These are phyloP conservation scores for Monosporascus sp. DNA, from an alignment of 2,329 filamentous ascomycete genomes.

Conservation along the genomic window DNA sequence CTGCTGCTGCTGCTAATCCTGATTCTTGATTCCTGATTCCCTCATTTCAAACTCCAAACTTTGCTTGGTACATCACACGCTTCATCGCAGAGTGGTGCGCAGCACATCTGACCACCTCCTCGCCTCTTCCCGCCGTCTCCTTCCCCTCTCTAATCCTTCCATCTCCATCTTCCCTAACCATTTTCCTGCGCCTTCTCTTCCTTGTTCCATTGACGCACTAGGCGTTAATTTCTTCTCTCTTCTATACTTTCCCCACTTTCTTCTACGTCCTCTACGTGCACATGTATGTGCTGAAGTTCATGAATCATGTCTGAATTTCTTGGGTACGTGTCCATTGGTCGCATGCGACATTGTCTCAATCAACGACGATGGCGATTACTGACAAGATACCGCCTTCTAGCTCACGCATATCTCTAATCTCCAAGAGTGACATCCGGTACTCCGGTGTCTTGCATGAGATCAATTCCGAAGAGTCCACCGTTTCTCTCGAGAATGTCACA, in stretches of 20 bases:
- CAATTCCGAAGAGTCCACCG: constrained; percentile 94
- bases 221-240: constrained; percentile 3
- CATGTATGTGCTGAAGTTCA: constrained; percentile 16
- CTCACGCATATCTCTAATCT: constrained; percentile 93
- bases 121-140: not conserved
- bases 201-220: not conserved
- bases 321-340: constrained; percentile 36
- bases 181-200: not conserved
- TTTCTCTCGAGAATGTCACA: constrained; percentile 92
- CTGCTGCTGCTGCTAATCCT: not conserved
- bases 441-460: constrained; percentile 95
- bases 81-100: not conserved
- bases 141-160: not conserved
- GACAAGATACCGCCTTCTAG: constrained; percentile 38
- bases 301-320: constrained; percentile 53
- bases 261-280: constrained; percentile 13
- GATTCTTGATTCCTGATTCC: not conserved
- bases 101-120: not conserved
- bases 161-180: not conserved
- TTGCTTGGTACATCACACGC: not conserved
- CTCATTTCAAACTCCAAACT: not conserved
- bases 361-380: constrained; percentile 5
- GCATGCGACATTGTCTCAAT: not conserved
- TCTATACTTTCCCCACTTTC: constrained; percentile 3
- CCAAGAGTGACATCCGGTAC: constrained; percentile 96